Evolutionary conservation across 257 asterid genomes (phyloP).

Genomic region (Coffea eugenioides): DNA sequence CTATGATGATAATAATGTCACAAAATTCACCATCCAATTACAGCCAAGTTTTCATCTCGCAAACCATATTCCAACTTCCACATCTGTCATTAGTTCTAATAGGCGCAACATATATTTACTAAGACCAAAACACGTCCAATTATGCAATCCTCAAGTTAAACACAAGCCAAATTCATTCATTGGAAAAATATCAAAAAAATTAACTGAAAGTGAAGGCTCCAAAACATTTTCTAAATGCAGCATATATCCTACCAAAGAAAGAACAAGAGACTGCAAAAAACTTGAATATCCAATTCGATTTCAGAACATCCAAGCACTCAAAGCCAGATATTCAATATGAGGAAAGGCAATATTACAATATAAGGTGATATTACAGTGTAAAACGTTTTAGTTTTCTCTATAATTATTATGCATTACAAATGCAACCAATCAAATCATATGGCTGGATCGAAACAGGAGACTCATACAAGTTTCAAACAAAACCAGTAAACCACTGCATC

Average conservation of each 20-base stretch:
- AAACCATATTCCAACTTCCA: background rate
- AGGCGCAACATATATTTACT: no score
- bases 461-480: background rate
- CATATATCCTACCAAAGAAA: background rate
- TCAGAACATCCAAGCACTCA: background rate
- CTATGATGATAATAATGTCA: no score
- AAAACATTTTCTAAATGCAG: background rate
- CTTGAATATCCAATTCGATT: background rate
- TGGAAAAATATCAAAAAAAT: background rate
- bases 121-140: background rate
- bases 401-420: background rate
- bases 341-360: background rate
- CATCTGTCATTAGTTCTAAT: background rate
- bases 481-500: background rate
- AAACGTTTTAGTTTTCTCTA: background rate
- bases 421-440: background rate
- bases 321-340: background rate
- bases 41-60: background rate
- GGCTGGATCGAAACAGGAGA: background rate
- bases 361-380: background rate
- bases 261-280: no score
- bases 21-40: background rate
- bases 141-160: background rate
- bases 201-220: background rate
- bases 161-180: background rate